Conservation (phyloP, 2,329 filamentous ascomycete species). For the Dactylellina haptotyla region DNA sequence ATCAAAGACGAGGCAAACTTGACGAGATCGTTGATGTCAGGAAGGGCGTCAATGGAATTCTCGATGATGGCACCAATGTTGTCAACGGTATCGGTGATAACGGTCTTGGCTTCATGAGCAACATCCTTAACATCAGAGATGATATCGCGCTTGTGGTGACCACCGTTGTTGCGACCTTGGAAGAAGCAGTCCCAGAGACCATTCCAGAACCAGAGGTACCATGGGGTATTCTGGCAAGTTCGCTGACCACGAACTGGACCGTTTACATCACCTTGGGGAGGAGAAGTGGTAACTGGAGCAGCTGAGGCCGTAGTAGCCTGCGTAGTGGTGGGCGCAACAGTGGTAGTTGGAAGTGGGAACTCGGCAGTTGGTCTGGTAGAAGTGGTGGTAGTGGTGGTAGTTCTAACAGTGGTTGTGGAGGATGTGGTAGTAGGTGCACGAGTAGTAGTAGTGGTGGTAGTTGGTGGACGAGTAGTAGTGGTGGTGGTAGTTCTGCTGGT, state of each 20-base stretch:
- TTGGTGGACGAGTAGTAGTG: slow-evolving; percentile 3
- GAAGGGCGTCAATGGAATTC: slow-evolving; percentile 40
- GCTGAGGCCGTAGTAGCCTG: not conserved
- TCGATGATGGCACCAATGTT: slow-evolving; percentile 16
- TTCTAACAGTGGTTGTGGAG: slow-evolving; percentile 3
- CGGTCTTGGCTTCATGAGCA: slow-evolving; percentile 6
- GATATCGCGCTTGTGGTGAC: slow-evolving; percentile 28
- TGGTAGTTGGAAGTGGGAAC: not conserved
- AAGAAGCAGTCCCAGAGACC: slow-evolving; percentile 33
- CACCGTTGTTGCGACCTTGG: not conserved
- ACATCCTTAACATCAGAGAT: slow-evolving; percentile 1
- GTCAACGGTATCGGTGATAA: slow-evolving; percentile 5
- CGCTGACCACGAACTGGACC: not conserved
- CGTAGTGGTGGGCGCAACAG: slow-evolving; percentile 4
- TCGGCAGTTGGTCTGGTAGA: slow-evolving; percentile 1
- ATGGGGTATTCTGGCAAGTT: slow-evolving; percentile 37
- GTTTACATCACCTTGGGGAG: not conserved
- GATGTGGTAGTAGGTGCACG: not conserved
- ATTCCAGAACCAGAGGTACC: slow-evolving; percentile 38
- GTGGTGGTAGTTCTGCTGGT: slow-evolving; percentile 6
- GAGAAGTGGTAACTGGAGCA: not conserved
- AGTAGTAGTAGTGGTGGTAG: slow-evolving; percentile 11
- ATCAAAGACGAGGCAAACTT: slow-evolving; percentile 35
- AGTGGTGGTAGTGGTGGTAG: slow-evolving; percentile 5
- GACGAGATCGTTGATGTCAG: slow-evolving; percentile 26